phyloP scores from a whole-genome alignment of 768 basidiomycete genomes.

The Psilocybe cubensis region DNA sequence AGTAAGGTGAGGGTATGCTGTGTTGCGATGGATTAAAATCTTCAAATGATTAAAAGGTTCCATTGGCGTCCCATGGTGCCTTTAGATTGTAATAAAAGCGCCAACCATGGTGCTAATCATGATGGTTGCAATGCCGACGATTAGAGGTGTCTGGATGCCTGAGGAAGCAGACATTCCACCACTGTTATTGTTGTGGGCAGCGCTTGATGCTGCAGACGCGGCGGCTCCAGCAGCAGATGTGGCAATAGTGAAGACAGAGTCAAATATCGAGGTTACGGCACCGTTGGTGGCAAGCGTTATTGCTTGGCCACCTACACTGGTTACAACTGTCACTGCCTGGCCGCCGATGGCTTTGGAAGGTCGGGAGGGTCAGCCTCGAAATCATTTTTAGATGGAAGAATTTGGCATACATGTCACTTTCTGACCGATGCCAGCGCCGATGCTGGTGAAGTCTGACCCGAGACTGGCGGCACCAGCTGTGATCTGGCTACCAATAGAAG shows the following conservation, averaged over 20 bases:
- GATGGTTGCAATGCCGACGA: slow-evolving; percentile 38
- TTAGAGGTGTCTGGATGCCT: slow-evolving; percentile 29
- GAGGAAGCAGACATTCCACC: slow-evolving; percentile 14
- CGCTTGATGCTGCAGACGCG: slow-evolving; percentile 19
- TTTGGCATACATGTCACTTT: slow-evolving; percentile 45
- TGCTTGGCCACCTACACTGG: slow-evolving; percentile 59
- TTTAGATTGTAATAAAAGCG: slow-evolving; percentile 40
- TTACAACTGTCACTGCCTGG: slow-evolving; percentile 54
- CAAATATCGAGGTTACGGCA: slow-evolving; percentile 53
- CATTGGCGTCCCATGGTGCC: slow-evolving; percentile 16
- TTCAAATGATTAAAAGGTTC: neutral
- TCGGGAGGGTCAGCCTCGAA: slow-evolving; percentile 17
- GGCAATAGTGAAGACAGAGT: slow-evolving; percentile 55
- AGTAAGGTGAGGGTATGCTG: too few relatives aligned
- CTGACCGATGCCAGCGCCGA: slow-evolving; percentile 36
- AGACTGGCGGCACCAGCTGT: slow-evolving; percentile 32
- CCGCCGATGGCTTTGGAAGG: slow-evolving; percentile 55
- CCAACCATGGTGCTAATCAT: slow-evolving; percentile 43
- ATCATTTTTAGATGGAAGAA: neutral
- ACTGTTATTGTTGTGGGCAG: slow-evolving; percentile 25
- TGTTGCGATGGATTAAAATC: neutral
- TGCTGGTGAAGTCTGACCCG: slow-evolving; percentile 23
- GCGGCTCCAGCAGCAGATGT: slow-evolving; percentile 35
- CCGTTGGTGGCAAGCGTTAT: slow-evolving; percentile 58
- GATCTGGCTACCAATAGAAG: slow-evolving; percentile 39